Evolutionary conservation across 345 rosid species (phyloP).

Genomic region (Combretum micranthum): DNA sequence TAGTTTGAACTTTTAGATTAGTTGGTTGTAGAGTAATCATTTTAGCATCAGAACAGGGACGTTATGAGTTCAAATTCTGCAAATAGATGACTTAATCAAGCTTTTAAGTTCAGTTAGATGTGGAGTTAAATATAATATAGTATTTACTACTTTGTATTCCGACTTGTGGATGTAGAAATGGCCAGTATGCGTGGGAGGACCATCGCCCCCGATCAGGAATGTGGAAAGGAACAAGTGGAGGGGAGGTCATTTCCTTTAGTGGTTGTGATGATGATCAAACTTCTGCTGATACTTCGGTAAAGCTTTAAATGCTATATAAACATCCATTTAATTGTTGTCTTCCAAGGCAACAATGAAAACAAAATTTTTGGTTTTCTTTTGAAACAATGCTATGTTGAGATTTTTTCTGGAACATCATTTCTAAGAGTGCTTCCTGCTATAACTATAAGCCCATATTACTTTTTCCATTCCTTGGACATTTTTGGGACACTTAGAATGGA

Average conservation of each 20-base stretch:
- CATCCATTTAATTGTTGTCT: background rate
- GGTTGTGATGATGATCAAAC: conserved; percentile 88
- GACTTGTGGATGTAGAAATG: conserved; percentile 28
- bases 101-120: no score
- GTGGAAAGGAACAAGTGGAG: conserved; percentile 93
- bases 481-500: no score
- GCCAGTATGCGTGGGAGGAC: conserved; percentile 72
- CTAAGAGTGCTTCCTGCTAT: background rate
- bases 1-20: no score
- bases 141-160: background rate
- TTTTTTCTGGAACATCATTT: no score
- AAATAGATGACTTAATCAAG: no score
- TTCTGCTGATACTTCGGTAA: conserved; percentile 79
- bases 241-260: conserved; percentile 80
- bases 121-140: background rate
- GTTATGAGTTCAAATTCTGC: no score
- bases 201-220: conserved; percentile 68
- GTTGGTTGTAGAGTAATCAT: no score
- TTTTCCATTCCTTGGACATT: background rate
- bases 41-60: no score
- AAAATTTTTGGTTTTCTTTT: no score
- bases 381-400: no score
- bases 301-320: background rate
- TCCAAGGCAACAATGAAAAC: background rate
- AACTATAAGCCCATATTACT: no score